Conservation (phyloP, 805 yeast genomes). For the Ogataea minuta region DNA sequence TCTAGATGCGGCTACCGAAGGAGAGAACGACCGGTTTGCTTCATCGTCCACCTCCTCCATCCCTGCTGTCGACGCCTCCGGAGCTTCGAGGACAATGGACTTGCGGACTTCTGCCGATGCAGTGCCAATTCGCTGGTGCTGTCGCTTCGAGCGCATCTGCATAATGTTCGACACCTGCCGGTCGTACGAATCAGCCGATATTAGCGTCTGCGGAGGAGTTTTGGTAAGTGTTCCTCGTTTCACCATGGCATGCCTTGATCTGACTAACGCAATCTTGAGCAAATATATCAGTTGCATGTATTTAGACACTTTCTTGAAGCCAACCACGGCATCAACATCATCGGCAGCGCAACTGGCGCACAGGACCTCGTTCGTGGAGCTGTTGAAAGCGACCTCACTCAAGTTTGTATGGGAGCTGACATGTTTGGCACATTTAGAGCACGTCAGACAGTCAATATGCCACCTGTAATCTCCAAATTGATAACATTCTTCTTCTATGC, state of each 20-base stretch:
- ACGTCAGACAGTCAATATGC: constrained; percentile 76
- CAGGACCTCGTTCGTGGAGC: constrained; percentile 36
- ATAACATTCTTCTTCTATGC: constrained; percentile 83
- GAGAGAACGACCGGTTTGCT: neutral
- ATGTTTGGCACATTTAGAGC: constrained; percentile 53
- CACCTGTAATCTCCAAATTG: constrained; percentile 63
- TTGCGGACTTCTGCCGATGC: constrained; percentile 59
- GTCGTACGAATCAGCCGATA: constrained; percentile 51
- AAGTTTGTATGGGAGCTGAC: constrained; percentile 40
- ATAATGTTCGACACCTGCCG: constrained; percentile 75
- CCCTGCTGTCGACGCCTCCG: constrained; percentile 43
- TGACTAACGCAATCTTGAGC: constrained; percentile 76
- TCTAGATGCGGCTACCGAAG: constrained; percentile 19
- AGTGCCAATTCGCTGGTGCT: constrained; percentile 52
- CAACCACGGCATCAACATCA: constrained; percentile 48
- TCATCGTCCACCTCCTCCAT: constrained; percentile 28
- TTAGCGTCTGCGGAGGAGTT: constrained; percentile 4
- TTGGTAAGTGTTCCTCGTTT: constrained; percentile 24
- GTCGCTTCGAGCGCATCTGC: constrained; percentile 69
- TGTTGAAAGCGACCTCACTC: constrained; percentile 47
- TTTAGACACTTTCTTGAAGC: constrained; percentile 63
- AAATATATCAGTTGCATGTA: constrained; percentile 73
- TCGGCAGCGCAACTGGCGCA: constrained; percentile 64
- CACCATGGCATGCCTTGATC: constrained; percentile 63
- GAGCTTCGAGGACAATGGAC: constrained; percentile 65